Evolutionary conservation across 1,139 yeast species (phyloP), one percentile per base, ranked within the genome.

Genomic region (Candida labiduridarum): DNA sequence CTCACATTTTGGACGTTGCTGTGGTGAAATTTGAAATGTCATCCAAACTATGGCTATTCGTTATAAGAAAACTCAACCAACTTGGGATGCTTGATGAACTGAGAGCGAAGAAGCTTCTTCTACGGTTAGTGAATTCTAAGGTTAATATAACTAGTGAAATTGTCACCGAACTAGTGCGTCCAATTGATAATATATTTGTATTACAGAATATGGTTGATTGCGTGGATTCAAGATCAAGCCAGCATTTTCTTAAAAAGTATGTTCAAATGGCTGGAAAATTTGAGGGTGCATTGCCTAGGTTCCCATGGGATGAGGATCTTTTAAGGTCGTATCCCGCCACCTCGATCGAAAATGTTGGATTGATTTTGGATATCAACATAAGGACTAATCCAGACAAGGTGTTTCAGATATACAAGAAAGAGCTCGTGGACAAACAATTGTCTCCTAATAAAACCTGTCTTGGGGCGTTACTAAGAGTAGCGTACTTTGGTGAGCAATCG

Each of bases 361-460:
- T 62, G 12, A 67, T 73, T 71, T 66, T 80, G 19, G 62, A 71
- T 36, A 84, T 83, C 3, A 86, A 83, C 56, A 71, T 78, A 1
- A 58, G 63, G 10, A 52, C 67, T 1, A 64, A 71, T 14, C 81
- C 84, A 0, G 55, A 59, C 6, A 57, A 61, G 1, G 60, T 80
- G 0, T 78, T 66, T 56, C 50, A 60, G 0, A 52, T 77, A 12
- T 81, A 78, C 58, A 52, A 58, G 15, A 30, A 49, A 14, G 70
- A 71, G 41, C 52, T 72, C 0, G 27, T 51, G 3, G 53, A 55
- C 2, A 49, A 52, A 8, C 45, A 54, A 14, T 44, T 61, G 4
- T 22, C 51, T 1, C 75, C 83, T 5, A 69, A 69, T 57, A 73
- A 72, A 43, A 61, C 62, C 7, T 72, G 82, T 31, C 53, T 83